Percentiles rank a stretch among this genome's conserved stretches.
phyloP scores from a whole-genome alignment of 2,329 filamentous ascomycete genomes.

The Sporothrix variecibatus region DNA sequence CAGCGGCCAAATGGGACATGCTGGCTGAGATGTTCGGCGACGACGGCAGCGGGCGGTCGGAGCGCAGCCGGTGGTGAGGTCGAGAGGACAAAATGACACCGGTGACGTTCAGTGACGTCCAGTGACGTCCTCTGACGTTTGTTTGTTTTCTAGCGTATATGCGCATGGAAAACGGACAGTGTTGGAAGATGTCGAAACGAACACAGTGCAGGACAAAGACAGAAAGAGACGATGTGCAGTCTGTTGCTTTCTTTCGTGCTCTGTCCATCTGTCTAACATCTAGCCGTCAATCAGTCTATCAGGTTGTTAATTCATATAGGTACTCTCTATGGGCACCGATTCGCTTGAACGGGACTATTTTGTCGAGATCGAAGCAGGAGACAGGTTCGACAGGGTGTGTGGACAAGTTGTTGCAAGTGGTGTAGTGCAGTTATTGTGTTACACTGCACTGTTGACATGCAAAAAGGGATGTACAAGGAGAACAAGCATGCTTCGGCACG shows the following conservation, averaged over 20 bases:
- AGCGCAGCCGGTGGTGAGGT: not conserved
- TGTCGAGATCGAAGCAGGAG: not conserved
- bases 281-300: too few species aligned
- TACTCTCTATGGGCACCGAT: not conserved
- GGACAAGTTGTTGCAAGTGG: not conserved
- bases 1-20: conserved; percentile 69
- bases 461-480: not conserved
- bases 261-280: not conserved
- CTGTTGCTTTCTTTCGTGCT: not conserved
- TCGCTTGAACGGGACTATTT: not conserved
- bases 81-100: not conserved
- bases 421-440: not conserved
- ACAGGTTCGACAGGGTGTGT: too few species aligned
- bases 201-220: not conserved
- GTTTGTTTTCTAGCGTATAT: not conserved
- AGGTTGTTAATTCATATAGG: too few species aligned
- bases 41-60: conserved; percentile 34
- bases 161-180: not conserved
- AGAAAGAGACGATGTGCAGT: not conserved
- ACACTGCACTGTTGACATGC: conserved; percentile 6
- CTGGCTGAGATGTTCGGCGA: conserved; percentile 76
- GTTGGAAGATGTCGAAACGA: not conserved
- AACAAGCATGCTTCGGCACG: not conserved
- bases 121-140: not conserved
- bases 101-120: not conserved